Evolutionary conservation across 768 basidiomycete species (phyloP).

Genomic region (Porpolomopsis calyptriformis): DNA sequence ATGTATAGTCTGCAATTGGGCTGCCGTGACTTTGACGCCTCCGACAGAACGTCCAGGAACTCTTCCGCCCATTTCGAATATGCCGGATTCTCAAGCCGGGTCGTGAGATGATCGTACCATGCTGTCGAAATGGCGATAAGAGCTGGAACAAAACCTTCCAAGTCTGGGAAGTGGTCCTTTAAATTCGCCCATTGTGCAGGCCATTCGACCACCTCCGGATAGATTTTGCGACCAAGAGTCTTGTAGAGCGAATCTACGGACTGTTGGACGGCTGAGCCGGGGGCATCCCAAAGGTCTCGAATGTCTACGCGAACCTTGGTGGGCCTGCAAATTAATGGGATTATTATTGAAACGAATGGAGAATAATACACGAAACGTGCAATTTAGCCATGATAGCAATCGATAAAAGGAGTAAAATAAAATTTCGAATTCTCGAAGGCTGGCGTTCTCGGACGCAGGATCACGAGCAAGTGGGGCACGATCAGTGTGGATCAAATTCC

Average conservation of each 20-base stretch:
- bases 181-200: conserved; percentile 21
- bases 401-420: too few species aligned
- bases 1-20: conserved; percentile 9
- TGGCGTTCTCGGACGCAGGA: too few species aligned
- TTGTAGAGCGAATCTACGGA: conserved; percentile 19
- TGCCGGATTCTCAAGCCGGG: conserved; percentile 24
- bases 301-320: conserved; percentile 28
- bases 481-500: too few species aligned
- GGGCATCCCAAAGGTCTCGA: conserved; percentile 27
- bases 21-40: conserved; percentile 10
- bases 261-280: conserved; percentile 19
- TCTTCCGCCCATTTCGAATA: conserved; percentile 28
- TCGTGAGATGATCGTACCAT: conserved; percentile 27
- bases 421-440: too few species aligned
- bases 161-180: conserved; percentile 24
- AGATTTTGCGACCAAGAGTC: conserved; percentile 25
- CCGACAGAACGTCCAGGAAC: conserved; percentile 19
- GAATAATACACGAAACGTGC: not conserved
- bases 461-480: too few species aligned
- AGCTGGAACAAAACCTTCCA: conserved; percentile 24
- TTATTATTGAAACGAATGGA: not conserved
- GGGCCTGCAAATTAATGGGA: conserved; percentile 17
- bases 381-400: not conserved
- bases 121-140: conserved; percentile 21
- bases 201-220: conserved; percentile 27